These are phyloP conservation scores for Aspergillus uvarum DNA, from an alignment of 2,329 filamentous ascomycete genomes.

Conservation along the genomic window DNA sequence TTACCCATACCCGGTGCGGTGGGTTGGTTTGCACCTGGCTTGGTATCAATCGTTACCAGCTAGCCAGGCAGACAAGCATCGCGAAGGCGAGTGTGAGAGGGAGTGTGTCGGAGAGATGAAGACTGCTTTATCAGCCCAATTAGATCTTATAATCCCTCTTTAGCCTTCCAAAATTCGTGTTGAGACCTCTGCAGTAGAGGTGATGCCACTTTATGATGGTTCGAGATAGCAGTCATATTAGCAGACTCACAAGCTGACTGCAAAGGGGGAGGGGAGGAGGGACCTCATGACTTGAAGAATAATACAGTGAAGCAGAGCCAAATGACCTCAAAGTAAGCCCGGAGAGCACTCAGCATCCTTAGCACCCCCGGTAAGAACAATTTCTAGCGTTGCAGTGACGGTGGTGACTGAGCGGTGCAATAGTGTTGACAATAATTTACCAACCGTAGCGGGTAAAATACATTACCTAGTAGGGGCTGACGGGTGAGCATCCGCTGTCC, in stretches of 20 bases:
- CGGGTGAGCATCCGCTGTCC: background rate
- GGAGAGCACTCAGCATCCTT: background rate
- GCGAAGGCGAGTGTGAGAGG: background rate
- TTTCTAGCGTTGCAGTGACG: background rate
- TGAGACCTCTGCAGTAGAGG: background rate
- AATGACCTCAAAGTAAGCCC: background rate
- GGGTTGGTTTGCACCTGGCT: background rate
- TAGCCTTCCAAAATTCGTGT: background rate
- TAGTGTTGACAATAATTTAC: background rate
- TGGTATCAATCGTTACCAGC: conserved; percentile 8
- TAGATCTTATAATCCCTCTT: background rate
- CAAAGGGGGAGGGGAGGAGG: background rate
- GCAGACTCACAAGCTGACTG: background rate
- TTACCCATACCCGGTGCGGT: conserved; percentile 4
- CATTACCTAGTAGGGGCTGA: background rate
- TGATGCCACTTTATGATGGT: background rate
- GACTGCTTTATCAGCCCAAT: background rate
- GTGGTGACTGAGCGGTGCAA: background rate
- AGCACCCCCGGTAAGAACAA: background rate
- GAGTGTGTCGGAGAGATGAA: background rate
- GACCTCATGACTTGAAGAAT: background rate
- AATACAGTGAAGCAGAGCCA: background rate
- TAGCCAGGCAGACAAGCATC: background rate
- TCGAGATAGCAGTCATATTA: background rate
- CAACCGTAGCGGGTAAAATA: background rate